Base-by-base conservation (phyloP, 2,329 filamentous ascomycete genomes). In the Eutypella sp. region DNA sequence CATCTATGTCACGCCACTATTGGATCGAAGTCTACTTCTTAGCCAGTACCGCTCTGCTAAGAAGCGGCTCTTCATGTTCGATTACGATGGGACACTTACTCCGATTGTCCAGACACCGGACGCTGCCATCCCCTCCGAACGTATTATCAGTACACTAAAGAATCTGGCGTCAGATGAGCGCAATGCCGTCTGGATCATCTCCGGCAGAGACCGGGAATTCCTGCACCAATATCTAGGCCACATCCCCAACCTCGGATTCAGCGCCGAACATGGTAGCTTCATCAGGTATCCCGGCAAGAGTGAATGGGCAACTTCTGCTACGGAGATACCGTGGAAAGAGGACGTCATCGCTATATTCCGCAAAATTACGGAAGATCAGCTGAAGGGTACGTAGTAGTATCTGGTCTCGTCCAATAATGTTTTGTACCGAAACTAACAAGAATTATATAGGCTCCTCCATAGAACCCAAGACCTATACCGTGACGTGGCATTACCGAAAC, bases 181-280 rank as follows among this genome's bases (percentile, higher is more conserved):
- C 46, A 99, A 97, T 59, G 78, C 83, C 1, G 90, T 99, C n/a
- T 99, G 93, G 93, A 95, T 99, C 63, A 96, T 99, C 60, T 95
- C 89, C 44, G 93, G 93, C 10, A 84, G 93, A 53, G 92, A 97
- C 59, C 90, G 96, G 62, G 85, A 85, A 7, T 99, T 99, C 69
- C 70, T 99, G 48, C 82, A 87, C 54, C 85, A 95, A 55, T 91
- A 92, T 72, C 83, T 97, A 64, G 93, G 92, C n/a, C 86, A 95
- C 67, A 95, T 97, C 54, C 66, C 81, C 1, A 83, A 87, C 61
- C 74, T 99, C 11, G 93, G 93, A n/a, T 85, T 99, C 61, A 95
- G 89, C 57, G 93, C 93, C 1, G 93, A 99, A 70, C 93, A 99
- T 62, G 93, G 93, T 43, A 96, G 90, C 61, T 99, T 97, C 66